These are phyloP conservation scores for Naganishia liquefaciens DNA, from an alignment of 1,284 basidiomycete genomes.

Conservation along the genomic window DNA sequence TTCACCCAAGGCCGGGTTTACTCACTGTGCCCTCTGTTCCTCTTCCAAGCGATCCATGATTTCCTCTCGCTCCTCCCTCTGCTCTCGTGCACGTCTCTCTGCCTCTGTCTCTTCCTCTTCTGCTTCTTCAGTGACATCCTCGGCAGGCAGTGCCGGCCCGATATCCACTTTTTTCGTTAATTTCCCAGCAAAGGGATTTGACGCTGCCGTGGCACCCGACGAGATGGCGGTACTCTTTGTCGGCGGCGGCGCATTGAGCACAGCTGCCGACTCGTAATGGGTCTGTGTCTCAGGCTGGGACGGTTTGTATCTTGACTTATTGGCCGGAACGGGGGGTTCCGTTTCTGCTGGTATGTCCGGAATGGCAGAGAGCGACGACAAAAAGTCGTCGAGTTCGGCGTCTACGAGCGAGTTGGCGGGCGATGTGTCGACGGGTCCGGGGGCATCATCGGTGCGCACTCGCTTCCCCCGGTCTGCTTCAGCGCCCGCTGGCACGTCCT, in stretches of 20 bases:
- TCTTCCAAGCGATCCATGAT: conserved; percentile 52
- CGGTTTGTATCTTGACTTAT: conserved; percentile 32
- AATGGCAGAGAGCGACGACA: conserved; percentile 46
- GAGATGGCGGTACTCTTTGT: conserved; percentile 14
- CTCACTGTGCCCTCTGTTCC: conserved; percentile 54
- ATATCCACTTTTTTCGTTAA: not conserved
- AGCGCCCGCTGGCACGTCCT: conserved; percentile 14
- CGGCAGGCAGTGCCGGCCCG: conserved; percentile 32
- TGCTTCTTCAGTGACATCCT: conserved; percentile 33
- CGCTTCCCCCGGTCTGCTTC: conserved; percentile 37
- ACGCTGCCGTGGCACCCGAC: conserved; percentile 18
- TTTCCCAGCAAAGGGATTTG: conserved; percentile 29
- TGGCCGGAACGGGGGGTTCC: not conserved
- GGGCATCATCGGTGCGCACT: conserved; percentile 27
- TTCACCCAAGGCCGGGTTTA: conserved; percentile 17
- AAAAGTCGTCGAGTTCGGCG: conserved; percentile 52
- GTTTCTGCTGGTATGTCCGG: conserved; percentile 24
- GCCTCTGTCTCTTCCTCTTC: conserved; percentile 50
- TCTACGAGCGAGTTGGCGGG: conserved; percentile 40
- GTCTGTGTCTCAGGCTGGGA: conserved; percentile 44
- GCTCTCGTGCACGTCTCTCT: conserved; percentile 44
- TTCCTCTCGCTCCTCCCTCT: conserved; percentile 53
- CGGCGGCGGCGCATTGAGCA: conserved; percentile 25
- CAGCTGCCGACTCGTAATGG: conserved; percentile 51
- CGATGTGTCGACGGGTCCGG: conserved; percentile 31